Percentiles rank a stretch among this genome's conserved stretches.
phyloP scores from a whole-genome alignment of 2,329 filamentous ascomycete genomes.

The Sclerotinia glacialis region DNA sequence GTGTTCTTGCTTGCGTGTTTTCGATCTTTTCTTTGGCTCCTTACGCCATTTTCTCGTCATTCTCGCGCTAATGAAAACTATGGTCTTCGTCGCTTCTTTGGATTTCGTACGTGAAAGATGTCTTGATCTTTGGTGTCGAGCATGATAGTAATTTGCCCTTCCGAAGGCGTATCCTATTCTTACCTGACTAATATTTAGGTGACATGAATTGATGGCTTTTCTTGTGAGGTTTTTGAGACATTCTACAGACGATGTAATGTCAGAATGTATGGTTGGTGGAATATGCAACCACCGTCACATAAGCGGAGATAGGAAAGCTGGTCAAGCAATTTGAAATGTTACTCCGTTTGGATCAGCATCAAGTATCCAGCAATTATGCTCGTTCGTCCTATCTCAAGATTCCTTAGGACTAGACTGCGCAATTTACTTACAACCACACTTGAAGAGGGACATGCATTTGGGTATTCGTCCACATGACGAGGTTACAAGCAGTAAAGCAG shows the following conservation, averaged over 20 bases:
- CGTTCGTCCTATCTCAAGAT: not conserved
- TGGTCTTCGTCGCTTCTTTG: not conserved
- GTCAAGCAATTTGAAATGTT: conserved; percentile 1
- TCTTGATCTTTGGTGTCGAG: conserved; percentile 8
- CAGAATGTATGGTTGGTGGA: conserved; percentile 6
- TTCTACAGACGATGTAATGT: conserved; percentile 17
- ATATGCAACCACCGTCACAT: conserved; percentile 15
- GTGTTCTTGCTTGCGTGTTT: conserved; percentile 2
- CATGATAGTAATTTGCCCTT: conserved; percentile 6
- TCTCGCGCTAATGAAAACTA: conserved; percentile 6
- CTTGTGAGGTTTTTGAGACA: conserved; percentile 20
- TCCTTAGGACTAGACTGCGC: not conserved
- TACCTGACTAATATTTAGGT: conserved; percentile 13
- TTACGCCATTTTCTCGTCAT: not conserved
- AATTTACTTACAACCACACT: not conserved
- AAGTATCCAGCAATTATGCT: not conserved
- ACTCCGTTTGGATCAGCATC: not conserved
- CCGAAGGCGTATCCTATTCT: conserved; percentile 5
- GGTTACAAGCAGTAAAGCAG: conserved; percentile 1
- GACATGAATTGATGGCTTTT: conserved; percentile 16
- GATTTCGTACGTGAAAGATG: not conserved
- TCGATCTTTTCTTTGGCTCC: not conserved
- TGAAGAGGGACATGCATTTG: not conserved
- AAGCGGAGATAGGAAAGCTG: conserved; percentile 2
- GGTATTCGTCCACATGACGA: not conserved